Evolutionary conservation across 768 basidiomycete species (phyloP), one percentile per base, ranked within the genome.

Genomic region (Psilocybe sp.): DNA sequence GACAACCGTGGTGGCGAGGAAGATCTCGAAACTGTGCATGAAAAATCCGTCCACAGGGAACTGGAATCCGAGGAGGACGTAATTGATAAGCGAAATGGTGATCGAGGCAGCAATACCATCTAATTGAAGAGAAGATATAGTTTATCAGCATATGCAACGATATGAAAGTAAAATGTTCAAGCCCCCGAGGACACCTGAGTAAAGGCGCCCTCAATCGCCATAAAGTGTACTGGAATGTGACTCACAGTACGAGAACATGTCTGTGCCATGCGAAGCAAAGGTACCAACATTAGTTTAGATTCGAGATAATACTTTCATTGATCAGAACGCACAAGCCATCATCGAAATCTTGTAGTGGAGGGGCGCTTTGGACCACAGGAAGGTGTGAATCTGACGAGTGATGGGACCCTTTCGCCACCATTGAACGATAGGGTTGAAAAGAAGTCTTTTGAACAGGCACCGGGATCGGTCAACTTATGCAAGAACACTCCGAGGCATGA

Each of bases 381-480:
- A 91, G 47, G 63, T 72, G 58, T 84, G 84, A n/a, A 91, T 79
- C 62, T 87, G 85, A 43, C 72, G 67, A 35, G 83, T 86, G 63
- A 96, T 82, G 1, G 92, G 92, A 0, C 92, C 92, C 48, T 77
- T 76, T 36, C 75, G 69, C 75, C 78, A 84, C 92, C 91, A 94
- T 42, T 84, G 67, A 32, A 79, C 69, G 47, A 94, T 54, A 1
- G 92, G 93, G 60, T 92, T 85, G 77, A 95, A 93, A 34, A 93
- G 72, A 45, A 95, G 72, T 66, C 84, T 84, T 53, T 66, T 65
- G 40, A 44, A 48, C 10, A 14, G 36, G 16, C 23, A 7, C 23
- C 23, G 7, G 23, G 7, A 28, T 28, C 23, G 23, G 23, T 28
- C 23, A 28, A 28, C 7, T 28, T 4, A 4, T 37, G 34, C 13